Base-by-base conservation (phyloP, 805 yeast species). In the Kazachstania viticola region DNA sequence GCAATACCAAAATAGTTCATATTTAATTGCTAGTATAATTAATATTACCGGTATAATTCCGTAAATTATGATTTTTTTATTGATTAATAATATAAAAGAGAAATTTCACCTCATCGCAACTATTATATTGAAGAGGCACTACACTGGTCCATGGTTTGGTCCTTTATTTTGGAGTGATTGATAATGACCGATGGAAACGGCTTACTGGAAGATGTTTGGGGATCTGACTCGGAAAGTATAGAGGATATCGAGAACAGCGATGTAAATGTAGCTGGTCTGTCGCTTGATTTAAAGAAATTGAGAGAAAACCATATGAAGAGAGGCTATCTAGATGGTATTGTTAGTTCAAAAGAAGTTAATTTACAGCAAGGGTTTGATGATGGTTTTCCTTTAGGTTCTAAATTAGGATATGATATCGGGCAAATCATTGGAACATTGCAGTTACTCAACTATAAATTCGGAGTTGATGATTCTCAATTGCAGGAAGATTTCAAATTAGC, bases 251-350 rank as follows among this genome's bases (percentile, higher is more conserved):
- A 19, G 11, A 17, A 30, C 7, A 17, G 16, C 4, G 21, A 25
- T 12, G 36, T 30, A 22, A 28, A 30, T 12, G 13, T n/a, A 12
- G 28, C 13, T 13, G 14, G 19, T 6, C 17, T 37, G 18, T 33
- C 49, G 2, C 29, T 31, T 4, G 64, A 60, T 19, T 43, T 52
- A 4, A 49, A 60, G 6, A 67, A 67, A 8, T 42, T 78, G 29
- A 59, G 70, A 42, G 57, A 87, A 19, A 66, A 64, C 8, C 95
- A 87, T 49, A 64, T 64, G 7, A 81, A 80, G 40, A 78, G 78
- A 39, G 97, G 96, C 0, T 87, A 82, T 43, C 55, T 83, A 4
- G 94, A 79, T 38, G 97, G 96, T 0, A 48, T 87, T 5, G 63
- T 82, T 1, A 56, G 52, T 12, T 71, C 83, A 4, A 77, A 82